phyloP scores from a whole-genome alignment of 257 asterid species.

The Nemophila menziesii region DNA sequence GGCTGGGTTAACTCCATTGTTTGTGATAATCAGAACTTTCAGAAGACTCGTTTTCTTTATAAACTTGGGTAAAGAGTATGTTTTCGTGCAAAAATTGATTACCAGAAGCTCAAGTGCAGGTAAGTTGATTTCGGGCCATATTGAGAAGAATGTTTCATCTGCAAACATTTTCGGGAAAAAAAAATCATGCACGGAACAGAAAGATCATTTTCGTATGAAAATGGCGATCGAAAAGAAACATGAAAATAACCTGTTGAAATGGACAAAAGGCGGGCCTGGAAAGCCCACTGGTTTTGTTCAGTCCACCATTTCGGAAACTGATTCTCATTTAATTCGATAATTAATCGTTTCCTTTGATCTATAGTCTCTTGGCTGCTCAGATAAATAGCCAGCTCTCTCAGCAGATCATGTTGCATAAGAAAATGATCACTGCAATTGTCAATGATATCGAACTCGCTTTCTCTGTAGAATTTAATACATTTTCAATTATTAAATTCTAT shows the following conservation, averaged over 20 bases:
- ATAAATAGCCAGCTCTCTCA: constrained; percentile 23
- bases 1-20: constrained; percentile 17
- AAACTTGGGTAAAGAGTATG: constrained; percentile 18
- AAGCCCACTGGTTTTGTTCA: constrained; percentile 11
- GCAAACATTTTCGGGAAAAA: constrained; percentile 3
- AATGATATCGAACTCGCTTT: constrained; percentile 11
- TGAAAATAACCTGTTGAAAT: constrained; percentile 21
- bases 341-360: constrained; percentile 17
- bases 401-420: constrained; percentile 25
- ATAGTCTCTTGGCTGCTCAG: constrained; percentile 11
- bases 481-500: neutral
- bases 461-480: neutral
- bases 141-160: constrained; percentile 18
- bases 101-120: constrained; percentile 22
- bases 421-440: constrained; percentile 20
- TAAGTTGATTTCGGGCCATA: constrained; percentile 13
- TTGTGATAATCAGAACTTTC: constrained; percentile 19
- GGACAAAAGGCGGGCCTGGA: constrained; percentile 17
- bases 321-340: constrained; percentile 15
- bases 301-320: constrained; percentile 18
- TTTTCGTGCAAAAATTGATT: constrained; percentile 16
- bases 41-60: constrained; percentile 13
- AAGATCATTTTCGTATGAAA: no score
- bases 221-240: neutral
- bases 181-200: no score